A percentile compares a stretch with the other conserved stretches of the same genome.
Conservation (phyloP, 176 grass and related monocot species). For the Bolboschoenus planiculmis region DNA sequence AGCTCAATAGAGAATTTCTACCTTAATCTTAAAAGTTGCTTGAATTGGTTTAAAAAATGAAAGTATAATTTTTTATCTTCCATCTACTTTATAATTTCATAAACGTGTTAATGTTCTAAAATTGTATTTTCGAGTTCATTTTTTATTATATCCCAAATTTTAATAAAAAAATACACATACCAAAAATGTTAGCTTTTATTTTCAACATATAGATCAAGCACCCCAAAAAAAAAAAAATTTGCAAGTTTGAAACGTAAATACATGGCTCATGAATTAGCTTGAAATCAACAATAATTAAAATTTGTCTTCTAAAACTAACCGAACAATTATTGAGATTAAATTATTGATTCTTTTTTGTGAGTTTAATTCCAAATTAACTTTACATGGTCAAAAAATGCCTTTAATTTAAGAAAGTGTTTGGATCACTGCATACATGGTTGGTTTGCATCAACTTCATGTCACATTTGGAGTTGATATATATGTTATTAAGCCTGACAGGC, state of each 20-base stretch:
- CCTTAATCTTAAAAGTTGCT: neutral
- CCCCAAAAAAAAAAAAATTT: neutral
- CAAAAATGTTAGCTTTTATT: neutral
- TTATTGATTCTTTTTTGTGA: neutral
- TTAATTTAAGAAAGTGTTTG: neutral
- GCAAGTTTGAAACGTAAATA: neutral
- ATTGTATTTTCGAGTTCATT: neutral
- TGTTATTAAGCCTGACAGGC: neutral
- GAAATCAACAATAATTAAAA: neutral
- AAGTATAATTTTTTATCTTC: no score
- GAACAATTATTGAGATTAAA: neutral
- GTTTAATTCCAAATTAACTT: neutral
- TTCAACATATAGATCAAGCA: neutral
- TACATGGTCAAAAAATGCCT: neutral
- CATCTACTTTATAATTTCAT: no score
- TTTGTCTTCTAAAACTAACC: neutral
- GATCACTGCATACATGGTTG: neutral
- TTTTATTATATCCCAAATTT: neutral
- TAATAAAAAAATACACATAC: neutral
- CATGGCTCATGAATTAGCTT: neutral
- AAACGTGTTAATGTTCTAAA: no score
- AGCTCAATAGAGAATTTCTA: no score
- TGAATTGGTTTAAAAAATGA: neutral
- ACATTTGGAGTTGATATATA: neutral
- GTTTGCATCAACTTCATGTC: neutral